Base-by-base conservation (phyloP, 176 grass and related monocot species). In the Rhynchospora breviuscula region DNA sequence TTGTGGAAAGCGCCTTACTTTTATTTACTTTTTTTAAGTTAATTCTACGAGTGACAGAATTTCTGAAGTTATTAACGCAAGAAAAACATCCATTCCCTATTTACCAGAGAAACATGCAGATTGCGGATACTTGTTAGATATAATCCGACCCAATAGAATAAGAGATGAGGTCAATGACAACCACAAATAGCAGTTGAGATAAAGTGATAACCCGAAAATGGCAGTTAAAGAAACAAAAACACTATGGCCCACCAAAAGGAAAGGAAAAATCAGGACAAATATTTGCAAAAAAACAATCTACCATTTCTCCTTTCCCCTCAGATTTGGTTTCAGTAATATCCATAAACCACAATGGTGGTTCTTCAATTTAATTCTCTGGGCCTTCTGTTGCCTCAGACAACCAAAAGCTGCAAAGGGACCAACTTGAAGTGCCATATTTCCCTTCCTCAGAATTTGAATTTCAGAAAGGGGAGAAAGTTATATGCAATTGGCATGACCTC, bases 121-220 rank as follows among this genome's bases (percentile, higher is more conserved):
- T 25, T 23, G 70, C 10, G 15, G 45, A 77, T 56, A 31, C 17
- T 31, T 77, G 49, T 77, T 15, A 54, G 13, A 81, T 80, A 47
- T 46, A 63, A 63, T 63, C 13, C 10, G 33, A 61, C 10, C 35
- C 58, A 81, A 62, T 45, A 62, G 31, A 56, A 48, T 13, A 5
- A 58, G 19, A 45, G 14, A 53, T 43, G 84, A 67, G 73, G 84
- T 59, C 51, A 68, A 79, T 78, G 17, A 86, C 29, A 73, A 47
- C 91, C 88, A 90, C 88, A 93, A 52, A 73, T 62, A 1, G 52
- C 81, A 67, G 12, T 33, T 49, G 21, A 59, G 88, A 92, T 90
- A 87, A 92, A 77, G 71, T 6, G 91, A 90, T 84, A 86, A 86
- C 29, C 59, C 43, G 18, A 52, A 83, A 57, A 10, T 53, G 43